Evolutionary conservation across 2,329 filamentous ascomycete species (phyloP), one percentile per base, ranked within the genome.

Genomic region (Penicillium expansum): DNA sequence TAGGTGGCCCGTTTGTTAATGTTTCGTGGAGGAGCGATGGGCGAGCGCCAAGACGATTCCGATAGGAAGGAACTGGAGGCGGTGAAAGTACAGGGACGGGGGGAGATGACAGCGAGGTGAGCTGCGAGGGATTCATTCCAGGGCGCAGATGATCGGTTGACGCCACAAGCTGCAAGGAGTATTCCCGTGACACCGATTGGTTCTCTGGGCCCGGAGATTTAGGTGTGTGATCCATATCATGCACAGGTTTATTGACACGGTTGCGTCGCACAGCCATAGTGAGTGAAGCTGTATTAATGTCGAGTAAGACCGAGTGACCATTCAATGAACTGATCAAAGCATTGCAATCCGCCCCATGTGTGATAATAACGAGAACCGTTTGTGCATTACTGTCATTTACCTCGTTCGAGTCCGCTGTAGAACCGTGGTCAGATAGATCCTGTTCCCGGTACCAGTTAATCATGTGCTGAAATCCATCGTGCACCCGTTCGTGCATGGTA

Each of bases 261-360:
- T 68, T 68, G 59, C 86, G 87, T 48, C 86, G 82, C 16, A 87
- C 82, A 5, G 93, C 93, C 86, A 97, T 89, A 1, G 93, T 97
- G 48, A 99, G 80, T 4, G 92, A 96, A 0, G 93, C 90, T 76
- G 96, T 90, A 29, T 88, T 88, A 16, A 97, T 89, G 69, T 97
- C 92, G 68, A 96, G 85, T 14, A 99, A 81, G 0, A 96, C 92
- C 0, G 94, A 93, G 68, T 96, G 90, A 58, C 93, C 90, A 0
- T 92, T 95, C 62, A 99, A 84, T 27, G 92, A 92, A 13, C 93
- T 92, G 60, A 99, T 92, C 43, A 99, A 77, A 2, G 94, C 94
- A 76, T 99, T 99, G 76, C 93, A 96, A 38, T 94, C 94, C 14
- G 94, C 94, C 24, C 93, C 93, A 70, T 99, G 94, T 0, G 94